Base-by-base conservation (phyloP, 2,329 filamentous ascomycete genomes). In the Pyrenochaeta sp. region DNA sequence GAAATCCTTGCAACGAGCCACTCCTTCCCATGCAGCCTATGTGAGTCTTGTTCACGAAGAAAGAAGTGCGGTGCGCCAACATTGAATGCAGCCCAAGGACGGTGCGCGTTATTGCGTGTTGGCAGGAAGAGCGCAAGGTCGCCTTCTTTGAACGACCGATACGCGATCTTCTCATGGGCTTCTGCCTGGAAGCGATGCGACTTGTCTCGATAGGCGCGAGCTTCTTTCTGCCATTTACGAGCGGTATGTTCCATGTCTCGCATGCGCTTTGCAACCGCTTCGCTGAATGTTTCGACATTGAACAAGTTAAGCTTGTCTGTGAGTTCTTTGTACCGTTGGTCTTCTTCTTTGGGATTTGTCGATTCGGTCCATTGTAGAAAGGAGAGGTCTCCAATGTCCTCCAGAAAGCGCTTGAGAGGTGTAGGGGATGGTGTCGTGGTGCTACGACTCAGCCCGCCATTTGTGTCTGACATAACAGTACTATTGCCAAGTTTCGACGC, bases 71-170 rank as follows among this genome's bases (percentile, higher is more conserved):
- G 95, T 59, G 94, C 96, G 1, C 93, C 94, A 32, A 99, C 91
- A 71, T 99, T 99, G 84, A 99, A 99, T 0, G 95, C 95, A 5
- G 95, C 95, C 95, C 95, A 99, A 0, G 95, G 94, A 15, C 94
- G 91, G 4, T 93, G 95, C 37, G 91, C 91, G 78, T 98, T 93
- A 74, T 97, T 98, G 36, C 94, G 86, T 0, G 95, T 99, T 0
- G 95, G 95, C 40, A 99, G 81, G 81, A 99, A 99, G 2, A 99
- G 80, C 12, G 94, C 95, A 13, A 99, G 84, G 72, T 99, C 95
- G 7, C 95, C 94, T 77, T 97, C 93, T 73, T 97, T 98, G 82
- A 99, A 99, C 50, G 94, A 90, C 59, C 90, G 90, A 75, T 95
- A 97, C 2, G 95, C 93, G 72, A 99, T 97, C 82, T 98, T 98